A percentile compares a stretch with the other conserved stretches of the same genome.
phyloP scores from a whole-genome alignment of 2,329 filamentous ascomycete species.

The Aspergillus pseudonomiae region DNA sequence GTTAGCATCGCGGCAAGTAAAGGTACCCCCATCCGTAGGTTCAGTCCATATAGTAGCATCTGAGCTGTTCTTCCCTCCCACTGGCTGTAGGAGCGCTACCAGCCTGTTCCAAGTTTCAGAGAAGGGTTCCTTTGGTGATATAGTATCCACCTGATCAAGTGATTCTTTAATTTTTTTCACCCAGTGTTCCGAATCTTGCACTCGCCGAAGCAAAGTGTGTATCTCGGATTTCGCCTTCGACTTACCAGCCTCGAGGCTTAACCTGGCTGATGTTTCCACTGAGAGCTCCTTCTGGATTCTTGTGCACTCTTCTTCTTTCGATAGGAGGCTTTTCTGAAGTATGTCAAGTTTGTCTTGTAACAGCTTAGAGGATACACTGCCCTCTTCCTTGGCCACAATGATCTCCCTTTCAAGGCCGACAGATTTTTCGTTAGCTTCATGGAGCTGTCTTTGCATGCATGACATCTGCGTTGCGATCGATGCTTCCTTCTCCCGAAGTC shows the following conservation, averaged over 20 bases:
- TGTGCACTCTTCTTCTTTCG: slow-evolving; percentile 36
- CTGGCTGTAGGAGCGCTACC: slow-evolving; percentile 19
- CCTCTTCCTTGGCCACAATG: slow-evolving; percentile 9
- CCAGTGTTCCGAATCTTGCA: slow-evolving; percentile 30
- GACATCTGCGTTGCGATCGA: slow-evolving; percentile 20
- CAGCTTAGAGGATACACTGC: slow-evolving; percentile 7
- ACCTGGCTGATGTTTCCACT: slow-evolving; percentile 16
- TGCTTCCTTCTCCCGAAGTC: slow-evolving; percentile 26
- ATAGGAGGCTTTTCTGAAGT: slow-evolving; percentile 17
- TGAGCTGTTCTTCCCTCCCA: neutral
- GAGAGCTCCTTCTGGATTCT: slow-evolving; percentile 16
- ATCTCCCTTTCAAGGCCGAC: slow-evolving; percentile 25
- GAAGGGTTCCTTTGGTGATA: slow-evolving; percentile 21
- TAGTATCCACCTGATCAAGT: slow-evolving; percentile 21
- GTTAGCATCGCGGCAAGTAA: neutral
- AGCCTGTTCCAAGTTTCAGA: slow-evolving; percentile 24
- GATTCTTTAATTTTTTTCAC: slow-evolving; percentile 25
- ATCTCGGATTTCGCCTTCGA: slow-evolving; percentile 28
- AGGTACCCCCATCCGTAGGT: neutral
- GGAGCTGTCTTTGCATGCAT: slow-evolving; percentile 22
- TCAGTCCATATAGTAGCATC: neutral
- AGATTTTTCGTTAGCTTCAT: slow-evolving; percentile 25
- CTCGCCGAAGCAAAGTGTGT: slow-evolving; percentile 25
- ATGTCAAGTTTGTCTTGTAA: slow-evolving; percentile 18
- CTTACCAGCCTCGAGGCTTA: slow-evolving; percentile 24